Evolutionary conservation across 2,329 filamentous ascomycete species (phyloP), one percentile per base, ranked within the genome.

Genomic region (Calonectria pseudoreteaudii): DNA sequence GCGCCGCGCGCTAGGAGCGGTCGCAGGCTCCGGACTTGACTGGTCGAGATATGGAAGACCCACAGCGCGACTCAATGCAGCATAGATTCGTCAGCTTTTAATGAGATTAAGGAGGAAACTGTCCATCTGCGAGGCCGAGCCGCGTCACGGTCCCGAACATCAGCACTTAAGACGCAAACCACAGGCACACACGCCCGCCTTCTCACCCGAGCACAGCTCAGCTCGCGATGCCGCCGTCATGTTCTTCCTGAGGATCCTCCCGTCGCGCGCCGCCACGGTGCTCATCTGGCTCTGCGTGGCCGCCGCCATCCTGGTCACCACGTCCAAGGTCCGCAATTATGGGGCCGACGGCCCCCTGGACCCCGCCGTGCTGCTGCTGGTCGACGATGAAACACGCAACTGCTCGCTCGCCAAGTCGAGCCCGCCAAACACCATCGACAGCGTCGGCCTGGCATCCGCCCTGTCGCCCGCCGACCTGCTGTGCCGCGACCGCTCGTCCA

Each of bases 401-500:
- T 65, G 60, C 18, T 49, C 60, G 16, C 18, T 26, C 20, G 26
- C 28, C 60, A 34, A 65, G 28, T 49, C 60, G 38, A 28, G 4
- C n/a, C 60, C 38, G 9, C 38, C 60, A 28, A 20, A 13, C 23
- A 34, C 41, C 60, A 49, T 65, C 16, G 38, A 49, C 26, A 20
- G 18, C 11, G 60, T 65, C 3, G 65, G 65, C n/a, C 47, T 72
- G 4, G 71, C 71, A 9, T n/a, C n/a, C 3, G 58, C 71, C 36
- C 16, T 73, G 71, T 67, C 67, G 20, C 67, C 71, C 16, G 60
- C 52, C 7, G 71, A 70, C 31, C 62, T 73, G 10, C 30, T 73
- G 23, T 73, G 71, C 36, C 71, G 71, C 2, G 36, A 62, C 11
- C 36, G 36, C 36, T 28, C 64, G 8, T 26, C 68, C 10, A 56